Percentiles rank a stretch among this genome's conserved stretches.
These are phyloP conservation scores for Hericium coralloides DNA, from an alignment of 768 basidiomycete genomes.

Conservation along the genomic window DNA sequence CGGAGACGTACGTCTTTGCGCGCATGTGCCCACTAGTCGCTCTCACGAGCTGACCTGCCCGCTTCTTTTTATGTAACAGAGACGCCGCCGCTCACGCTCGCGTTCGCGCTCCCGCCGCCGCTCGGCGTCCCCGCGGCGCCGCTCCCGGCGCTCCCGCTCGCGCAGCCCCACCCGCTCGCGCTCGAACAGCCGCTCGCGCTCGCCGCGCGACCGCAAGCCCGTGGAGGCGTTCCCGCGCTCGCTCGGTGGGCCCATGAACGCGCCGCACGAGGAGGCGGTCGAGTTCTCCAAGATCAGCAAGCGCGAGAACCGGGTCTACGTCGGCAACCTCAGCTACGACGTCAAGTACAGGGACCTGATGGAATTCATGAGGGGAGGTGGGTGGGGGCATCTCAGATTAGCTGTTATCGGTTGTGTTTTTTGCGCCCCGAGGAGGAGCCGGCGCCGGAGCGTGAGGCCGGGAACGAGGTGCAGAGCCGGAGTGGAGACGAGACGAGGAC, in stretches of 20 bases:
- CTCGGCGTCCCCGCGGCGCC: conserved; percentile 55
- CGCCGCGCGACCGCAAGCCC: conserved; percentile 43
- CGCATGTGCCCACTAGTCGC: background rate
- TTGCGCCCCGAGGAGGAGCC: conserved; percentile 4
- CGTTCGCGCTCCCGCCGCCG: conserved; percentile 67
- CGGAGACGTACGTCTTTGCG: conserved; percentile 44
- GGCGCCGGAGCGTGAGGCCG: background rate
- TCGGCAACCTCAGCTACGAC: conserved; percentile 98
- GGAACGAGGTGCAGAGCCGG: background rate
- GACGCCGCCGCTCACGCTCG: conserved; percentile 35
- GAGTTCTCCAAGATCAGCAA: conserved; percentile 95
- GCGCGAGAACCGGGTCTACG: conserved; percentile 97
- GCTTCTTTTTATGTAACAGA: conserved; percentile 1
- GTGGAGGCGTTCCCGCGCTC: conserved; percentile 67
- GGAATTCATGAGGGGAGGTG: conserved; percentile 99
- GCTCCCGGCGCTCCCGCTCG: conserved; percentile 48
- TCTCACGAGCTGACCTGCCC: background rate
- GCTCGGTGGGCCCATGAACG: conserved; percentile 84
- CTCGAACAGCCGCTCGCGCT: conserved; percentile 42
- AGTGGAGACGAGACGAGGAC: background rate
- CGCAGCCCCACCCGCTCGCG: conserved; percentile 59
- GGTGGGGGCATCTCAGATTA: conserved; percentile 68
- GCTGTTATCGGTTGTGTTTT: conserved; percentile 31
- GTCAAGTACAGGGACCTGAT: conserved; percentile 98
- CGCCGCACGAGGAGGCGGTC: conserved; percentile 85